Evolutionary conservation across 805 yeast genomes (phyloP), one percentile per base, ranked within the genome.

Genomic region (Barnettozyma populi): DNA sequence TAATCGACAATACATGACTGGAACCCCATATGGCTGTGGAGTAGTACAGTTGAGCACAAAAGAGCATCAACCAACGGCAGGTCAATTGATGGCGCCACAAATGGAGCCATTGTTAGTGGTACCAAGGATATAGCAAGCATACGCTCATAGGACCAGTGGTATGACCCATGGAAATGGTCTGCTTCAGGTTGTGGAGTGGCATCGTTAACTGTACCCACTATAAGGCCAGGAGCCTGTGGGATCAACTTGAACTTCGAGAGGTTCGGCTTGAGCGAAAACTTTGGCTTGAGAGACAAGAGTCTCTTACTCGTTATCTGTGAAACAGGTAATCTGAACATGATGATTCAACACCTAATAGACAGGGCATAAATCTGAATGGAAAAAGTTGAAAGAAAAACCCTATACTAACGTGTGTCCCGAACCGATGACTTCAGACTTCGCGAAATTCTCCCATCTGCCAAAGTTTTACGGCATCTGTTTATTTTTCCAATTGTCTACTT

Each of bases 1-100:
- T 85, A 84, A 66, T 86, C 94, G 48, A 77, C 76, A 57, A 86
- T 86, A 72, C 94, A 84, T 38, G 87, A 73, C 60, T 80, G 82
- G 72, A 85, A 80, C 3, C 94, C 95, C 43, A 79, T 79, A 63
- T 77, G 79, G 47, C 81, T 74, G 64, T 86, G 94, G 60, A 76
- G 73, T 53, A 86, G 66, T 42, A 84, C 60, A 13, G 79, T 65
- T 2, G 80, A 69, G 14, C 81, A 69, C 59, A 85, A 65, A 2
- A 79, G 54, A 3, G 86, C 69, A 65, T 86, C 94, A 3, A 79
- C 50, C 7, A 75, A 45, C 1, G 82, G 80, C 38, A 72, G 63
- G n/a, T 81, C 70, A 13, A 74, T 65, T 3, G 62, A 53, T 9
- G 42, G 41, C 6, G 82, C 70, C 21, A 80, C 64, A 46, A 84